Percentiles rank a stretch among this genome's conserved stretches.
phyloP scores from a whole-genome alignment of 495 filamentous ascomycete genomes.

The Penicillium cataractarum region DNA sequence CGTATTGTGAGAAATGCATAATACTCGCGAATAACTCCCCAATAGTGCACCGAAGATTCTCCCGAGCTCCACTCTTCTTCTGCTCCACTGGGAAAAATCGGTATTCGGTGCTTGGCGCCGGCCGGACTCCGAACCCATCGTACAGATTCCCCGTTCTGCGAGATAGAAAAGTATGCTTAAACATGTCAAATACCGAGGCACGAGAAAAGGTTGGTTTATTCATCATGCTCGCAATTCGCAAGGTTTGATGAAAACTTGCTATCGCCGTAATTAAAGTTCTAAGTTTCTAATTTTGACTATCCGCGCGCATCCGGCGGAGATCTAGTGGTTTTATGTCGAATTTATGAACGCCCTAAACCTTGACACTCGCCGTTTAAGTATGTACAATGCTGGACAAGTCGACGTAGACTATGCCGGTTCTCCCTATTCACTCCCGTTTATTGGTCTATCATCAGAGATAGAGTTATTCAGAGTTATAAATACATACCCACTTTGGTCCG shows the following conservation, averaged over 20 bases:
- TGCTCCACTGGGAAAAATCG: neutral
- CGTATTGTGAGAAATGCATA: neutral
- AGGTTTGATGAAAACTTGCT: neutral
- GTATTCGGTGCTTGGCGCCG: neutral
- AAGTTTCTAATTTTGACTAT: neutral
- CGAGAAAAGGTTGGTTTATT: neutral
- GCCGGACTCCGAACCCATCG: neutral
- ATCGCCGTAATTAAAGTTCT: too few species aligned
- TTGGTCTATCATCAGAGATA: neutral
- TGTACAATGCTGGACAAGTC: too few species aligned
- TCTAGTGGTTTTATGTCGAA: neutral
- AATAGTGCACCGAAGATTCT: neutral
- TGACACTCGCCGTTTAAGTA: neutral
- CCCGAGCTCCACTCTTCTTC: neutral
- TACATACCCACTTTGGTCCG: neutral
- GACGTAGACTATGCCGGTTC: too few species aligned
- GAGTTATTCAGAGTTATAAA: slow-evolving; percentile 1
- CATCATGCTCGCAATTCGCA: neutral
- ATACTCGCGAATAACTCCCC: neutral
- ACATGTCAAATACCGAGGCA: neutral
- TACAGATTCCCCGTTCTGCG: neutral
- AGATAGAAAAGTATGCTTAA: neutral
- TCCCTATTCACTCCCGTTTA: neutral
- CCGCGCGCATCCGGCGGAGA: neutral
- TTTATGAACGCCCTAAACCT: neutral